Evolutionary conservation across 2,329 filamentous ascomycete species (phyloP), one percentile per base, ranked within the genome.

Genomic region (Ophiocordyceps robertsii): DNA sequence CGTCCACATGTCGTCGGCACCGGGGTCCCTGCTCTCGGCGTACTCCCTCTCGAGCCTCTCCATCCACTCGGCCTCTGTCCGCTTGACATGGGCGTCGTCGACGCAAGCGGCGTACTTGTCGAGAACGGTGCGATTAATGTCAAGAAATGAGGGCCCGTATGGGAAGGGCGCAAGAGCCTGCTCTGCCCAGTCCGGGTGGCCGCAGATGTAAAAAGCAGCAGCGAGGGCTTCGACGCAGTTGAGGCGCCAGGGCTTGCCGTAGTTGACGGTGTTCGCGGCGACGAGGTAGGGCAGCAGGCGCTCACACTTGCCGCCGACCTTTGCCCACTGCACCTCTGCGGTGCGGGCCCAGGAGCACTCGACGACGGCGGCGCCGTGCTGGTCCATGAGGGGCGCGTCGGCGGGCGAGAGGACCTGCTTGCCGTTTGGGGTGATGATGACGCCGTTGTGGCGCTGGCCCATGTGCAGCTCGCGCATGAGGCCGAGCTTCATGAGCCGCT

Each of bases 331-430:
- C 6, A 98, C 80, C 62, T 98, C 92, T 39, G 84, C 73, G 8
- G 93, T 86, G 46, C 92, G 74, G 4, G 93, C 93, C 92, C 92
- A 98, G 21, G 86, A 94, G 57, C 89, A 95, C 66, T 98, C 92
- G 16, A 98, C 92, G 3, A 98, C 92, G 3, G 92, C 92, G 17
- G 89, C 90, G 49, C 92, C 92, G 57, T 85, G 84, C 61, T 88
- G 82, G 54, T 93, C 87, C 53, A 96, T 74, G 14, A 94, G 66
- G 40, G 83, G 79, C 44, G 70, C 70, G 63, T 98, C 92, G 41
- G 87, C 85, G 2, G 88, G 84, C 6, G 84, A 93, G 37, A 96
- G 62, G 14, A 88, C 77, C 44, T 73, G 78, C 59, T 93, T 95
- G 48, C 85, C 92, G 66, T 96, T 96, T 24, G 92, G 92, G 10